These are phyloP conservation scores for Solanum medicagineum DNA, from an alignment of 257 asterid species.

Conservation along the genomic window DNA sequence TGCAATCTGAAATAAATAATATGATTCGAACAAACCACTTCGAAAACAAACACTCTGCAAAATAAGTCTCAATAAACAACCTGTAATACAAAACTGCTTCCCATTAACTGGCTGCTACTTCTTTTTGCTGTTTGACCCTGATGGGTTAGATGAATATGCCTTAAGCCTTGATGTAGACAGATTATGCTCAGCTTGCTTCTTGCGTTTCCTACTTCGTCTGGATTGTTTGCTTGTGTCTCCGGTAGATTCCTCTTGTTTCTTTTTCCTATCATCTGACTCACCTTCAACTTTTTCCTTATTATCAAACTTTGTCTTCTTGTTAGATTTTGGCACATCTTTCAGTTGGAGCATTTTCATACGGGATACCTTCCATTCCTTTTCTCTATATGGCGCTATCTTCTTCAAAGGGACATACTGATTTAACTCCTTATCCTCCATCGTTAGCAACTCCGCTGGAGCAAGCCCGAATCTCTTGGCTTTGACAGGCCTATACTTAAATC, in stretches of 20 bases:
- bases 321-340: constrained; percentile 4
- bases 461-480: constrained; percentile 48
- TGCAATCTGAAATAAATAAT: not conserved
- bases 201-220: constrained; percentile 37
- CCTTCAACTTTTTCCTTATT: constrained; percentile 11
- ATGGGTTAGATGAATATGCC: constrained; percentile 45
- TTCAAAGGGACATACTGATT: constrained; percentile 68
- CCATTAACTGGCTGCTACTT: constrained; percentile 3
- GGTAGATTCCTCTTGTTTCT: constrained; percentile 16
- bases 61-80: not conserved
- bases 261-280: constrained; percentile 4
- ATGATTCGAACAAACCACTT: not conserved
- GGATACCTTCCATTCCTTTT: constrained; percentile 75
- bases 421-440: constrained; percentile 56
- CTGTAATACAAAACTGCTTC: not conserved
- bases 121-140: constrained; percentile 47
- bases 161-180: constrained; percentile 27
- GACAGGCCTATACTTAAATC: constrained; percentile 64
- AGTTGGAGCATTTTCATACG: constrained; percentile 29
- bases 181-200: constrained; percentile 39
- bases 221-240: constrained; percentile 22
- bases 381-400: constrained; percentile 72
- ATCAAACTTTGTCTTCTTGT: constrained; percentile 6
- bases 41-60: not conserved
- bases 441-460: constrained; percentile 33